Base-by-base conservation (phyloP, 805 yeast genomes). In the Yamadazyma laniorum region DNA sequence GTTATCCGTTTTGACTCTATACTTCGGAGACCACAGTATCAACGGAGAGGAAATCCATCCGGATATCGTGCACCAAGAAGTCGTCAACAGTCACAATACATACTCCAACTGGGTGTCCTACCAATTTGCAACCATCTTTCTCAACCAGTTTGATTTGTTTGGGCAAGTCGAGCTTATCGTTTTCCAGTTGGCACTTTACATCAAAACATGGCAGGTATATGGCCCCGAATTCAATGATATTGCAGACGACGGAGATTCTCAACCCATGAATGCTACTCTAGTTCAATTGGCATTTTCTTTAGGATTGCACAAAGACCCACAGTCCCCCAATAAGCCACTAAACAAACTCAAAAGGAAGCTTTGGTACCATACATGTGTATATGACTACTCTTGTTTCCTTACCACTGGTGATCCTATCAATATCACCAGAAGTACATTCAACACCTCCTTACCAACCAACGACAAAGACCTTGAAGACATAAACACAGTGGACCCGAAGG, bases 171-270 rank as follows among this genome's bases (percentile, higher is more conserved):
- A 77, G n/a, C 47, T 80, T 19, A 65, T 72, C 0, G 63, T 79
- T 13, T 57, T 80, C 41, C 84, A 79, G 52, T 72, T 79, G 44
- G 72, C 79, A 6, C 39, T 78, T 30, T 61, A 72, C 42, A 65
- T 77, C 61, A 65, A 76, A 41, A 55, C 72, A 14, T 80, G 78
- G 54, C 74, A 61, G 44, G 61, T 57, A 23, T 60, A 54, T 35
- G 61, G 77, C 0, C 80, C 80, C 0, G 77, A 72, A 43, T 78
- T 75, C 50, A 81, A 80, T 18, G 80, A 77, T 48, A 67, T 72
- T 2, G 60, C 65, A 3, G 84, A 77, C 51, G 82, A 77, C 38
- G 82, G 79, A 27, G 77, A 76, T 34, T 70, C 78, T 2, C 79
- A 72, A 49, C 70, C 77, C 5, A 70, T 75, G 36, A 55, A 72